Evolutionary conservation across 2,329 filamentous ascomycete genomes (phyloP), one percentile per base, ranked within the genome.

Genomic region (Epichloe sp.): DNA sequence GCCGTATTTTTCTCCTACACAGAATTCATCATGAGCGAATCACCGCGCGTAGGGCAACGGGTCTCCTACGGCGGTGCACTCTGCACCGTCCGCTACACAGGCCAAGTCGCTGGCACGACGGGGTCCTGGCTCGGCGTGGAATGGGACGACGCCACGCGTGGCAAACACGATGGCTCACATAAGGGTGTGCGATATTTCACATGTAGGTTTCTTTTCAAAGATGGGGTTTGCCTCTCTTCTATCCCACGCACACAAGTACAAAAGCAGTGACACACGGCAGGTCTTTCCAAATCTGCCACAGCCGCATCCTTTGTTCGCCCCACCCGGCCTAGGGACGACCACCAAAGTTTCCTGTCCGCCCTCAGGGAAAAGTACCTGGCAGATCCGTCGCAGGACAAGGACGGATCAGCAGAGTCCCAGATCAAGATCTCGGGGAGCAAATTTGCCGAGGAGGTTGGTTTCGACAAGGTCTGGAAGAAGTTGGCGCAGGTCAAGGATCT

Each of bases 41-140:
- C 58, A 12, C 62, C 66, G 45, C 70, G 76, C 59, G 63, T 83
- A 55, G 87, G 87, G 49, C 83, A 93, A 67, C 82, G 93, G 14
- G 73, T 91, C 41, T 95, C 88, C 3, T 94, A 86, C 60, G 82
- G 85, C 57, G 81, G 80, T 35, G 80, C 81, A 19, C 69, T 86
- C 42, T 95, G 90, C 68, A 97, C 91, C 1, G 77, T 97, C 52
- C 83, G 88, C 54, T 97, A 90, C 63, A 70, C 86, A 54, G 93
- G 93, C 44, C 67, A 77, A 36, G 85, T 97, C 7, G 75, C 79
- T 48, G 86, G 85, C 58, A 90, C 88, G 8, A 75, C 78, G 43
- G 87, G 88, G 47, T 73, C 77, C 55, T 97, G 91, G 90, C 77
- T 97, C 36, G 93, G 93, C 45, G 88, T 97, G 46, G 93, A 98